phyloP scores from a whole-genome alignment of 495 filamentous ascomycete genomes.

The Lophiostoma macrostomum region DNA sequence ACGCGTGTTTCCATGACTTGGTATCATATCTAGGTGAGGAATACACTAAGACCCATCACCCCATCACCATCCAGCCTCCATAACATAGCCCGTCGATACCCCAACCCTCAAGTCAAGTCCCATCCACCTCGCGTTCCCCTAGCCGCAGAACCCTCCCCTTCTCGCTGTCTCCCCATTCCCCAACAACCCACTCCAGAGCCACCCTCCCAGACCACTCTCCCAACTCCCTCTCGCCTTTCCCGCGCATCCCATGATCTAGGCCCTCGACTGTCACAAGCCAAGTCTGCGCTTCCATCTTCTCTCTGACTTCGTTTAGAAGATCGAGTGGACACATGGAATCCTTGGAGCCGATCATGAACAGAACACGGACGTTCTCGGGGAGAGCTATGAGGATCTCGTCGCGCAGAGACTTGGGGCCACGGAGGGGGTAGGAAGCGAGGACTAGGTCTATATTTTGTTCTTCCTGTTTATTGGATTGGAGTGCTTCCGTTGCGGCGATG shows the following conservation, averaged over 20 bases:
- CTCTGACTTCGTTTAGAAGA: conserved; percentile 34
- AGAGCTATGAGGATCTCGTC: conserved; percentile 41
- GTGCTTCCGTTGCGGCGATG: conserved; percentile 34
- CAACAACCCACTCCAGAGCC: conserved; percentile 37
- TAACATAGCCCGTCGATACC: not conserved
- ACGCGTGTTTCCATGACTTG: too few species aligned
- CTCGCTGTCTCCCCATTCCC: not conserved
- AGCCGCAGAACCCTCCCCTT: not conserved
- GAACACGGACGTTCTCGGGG: conserved; percentile 26
- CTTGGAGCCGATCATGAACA: conserved; percentile 40
- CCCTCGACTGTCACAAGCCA: conserved; percentile 39
- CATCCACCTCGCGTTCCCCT: not conserved
- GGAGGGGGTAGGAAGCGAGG: conserved; percentile 43
- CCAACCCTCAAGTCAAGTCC: not conserved
- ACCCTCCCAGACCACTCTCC: conserved; percentile 35
- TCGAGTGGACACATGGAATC: conserved; percentile 41
- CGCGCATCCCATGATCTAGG: conserved; percentile 45
- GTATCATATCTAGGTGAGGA: too few species aligned
- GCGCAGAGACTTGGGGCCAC: conserved; percentile 35
- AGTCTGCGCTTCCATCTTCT: conserved; percentile 38
- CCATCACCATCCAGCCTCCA: too few species aligned
- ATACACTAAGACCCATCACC: too few species aligned
- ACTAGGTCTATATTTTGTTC: conserved; percentile 29
- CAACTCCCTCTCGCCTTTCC: conserved; percentile 23
- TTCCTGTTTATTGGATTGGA: not conserved